Conservation (phyloP, 2,329 filamentous ascomycete species). For the Raffaelea deltoideospora region DNA sequence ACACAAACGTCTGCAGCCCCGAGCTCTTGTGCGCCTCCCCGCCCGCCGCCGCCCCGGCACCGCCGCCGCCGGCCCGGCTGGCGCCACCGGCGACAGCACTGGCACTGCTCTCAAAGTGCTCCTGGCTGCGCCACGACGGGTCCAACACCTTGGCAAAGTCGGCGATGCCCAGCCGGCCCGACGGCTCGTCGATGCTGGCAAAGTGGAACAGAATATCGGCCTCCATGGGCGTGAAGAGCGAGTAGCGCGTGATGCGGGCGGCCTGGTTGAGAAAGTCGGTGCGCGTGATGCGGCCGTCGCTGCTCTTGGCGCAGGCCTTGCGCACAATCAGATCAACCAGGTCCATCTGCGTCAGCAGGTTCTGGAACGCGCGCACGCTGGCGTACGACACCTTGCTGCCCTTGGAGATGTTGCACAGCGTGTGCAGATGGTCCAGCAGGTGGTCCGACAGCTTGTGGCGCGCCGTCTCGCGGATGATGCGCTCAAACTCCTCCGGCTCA, state of each 20-base stretch:
- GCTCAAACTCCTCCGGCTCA: constrained; percentile 87
- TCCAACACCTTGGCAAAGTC: constrained; percentile 96
- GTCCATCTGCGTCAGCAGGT: constrained; percentile 96
- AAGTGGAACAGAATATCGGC: constrained; percentile 98
- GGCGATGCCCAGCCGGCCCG: constrained; percentile 62
- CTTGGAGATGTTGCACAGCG: constrained; percentile 84
- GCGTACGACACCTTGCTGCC: constrained; percentile 94
- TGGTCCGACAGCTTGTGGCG: constrained; percentile 97
- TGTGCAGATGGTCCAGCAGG: constrained; percentile 76
- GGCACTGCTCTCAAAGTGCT: too few relatives aligned
- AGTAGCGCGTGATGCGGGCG: constrained; percentile 79
- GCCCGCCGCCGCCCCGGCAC: neutral
- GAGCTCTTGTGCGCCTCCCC: constrained; percentile 27
- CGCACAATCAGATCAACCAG: constrained; percentile 86
- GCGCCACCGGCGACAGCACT: constrained; percentile 15
- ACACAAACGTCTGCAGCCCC: constrained; percentile 40
- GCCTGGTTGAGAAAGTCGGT: constrained; percentile 93
- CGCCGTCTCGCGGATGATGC: constrained; percentile 86
- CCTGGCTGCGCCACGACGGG: constrained; percentile 67
- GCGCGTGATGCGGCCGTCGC: constrained; percentile 84
- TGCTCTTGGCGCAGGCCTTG: constrained; percentile 68
- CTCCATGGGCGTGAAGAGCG: constrained; percentile 95
- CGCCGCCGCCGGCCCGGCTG: constrained; percentile 5
- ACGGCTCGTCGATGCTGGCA: constrained; percentile 78
- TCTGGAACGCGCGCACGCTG: constrained; percentile 94